These are phyloP conservation scores for Ogataea pignaliae DNA, from an alignment of 805 yeast species.

Conservation along the genomic window DNA sequence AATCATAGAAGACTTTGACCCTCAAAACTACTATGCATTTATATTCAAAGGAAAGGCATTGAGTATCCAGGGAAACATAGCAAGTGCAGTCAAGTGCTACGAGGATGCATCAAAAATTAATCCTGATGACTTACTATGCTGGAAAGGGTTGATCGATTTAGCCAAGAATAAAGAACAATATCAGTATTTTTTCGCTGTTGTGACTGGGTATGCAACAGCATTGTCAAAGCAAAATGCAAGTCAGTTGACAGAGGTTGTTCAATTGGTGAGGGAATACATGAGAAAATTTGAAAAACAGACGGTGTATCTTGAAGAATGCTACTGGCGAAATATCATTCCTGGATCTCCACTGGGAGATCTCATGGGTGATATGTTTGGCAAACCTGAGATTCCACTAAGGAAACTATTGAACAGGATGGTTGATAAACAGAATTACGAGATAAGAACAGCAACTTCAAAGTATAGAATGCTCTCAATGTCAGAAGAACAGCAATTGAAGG, in stretches of 20 bases:
- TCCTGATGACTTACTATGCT: conserved; percentile 55
- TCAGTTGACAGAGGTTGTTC: conserved; percentile 44
- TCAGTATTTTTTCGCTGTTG: conserved; percentile 41
- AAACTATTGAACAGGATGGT: conserved; percentile 35
- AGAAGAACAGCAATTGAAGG: conserved; percentile 34
- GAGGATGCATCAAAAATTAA: conserved; percentile 45
- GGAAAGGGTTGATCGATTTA: conserved; percentile 72
- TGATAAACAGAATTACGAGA: conserved; percentile 33
- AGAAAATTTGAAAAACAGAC: conserved; percentile 21
- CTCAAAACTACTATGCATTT: conserved; percentile 57
- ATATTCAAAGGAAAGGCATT: conserved; percentile 70
- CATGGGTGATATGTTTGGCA: conserved; percentile 43
- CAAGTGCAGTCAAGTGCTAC: conserved; percentile 41
- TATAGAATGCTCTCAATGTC: conserved; percentile 46
- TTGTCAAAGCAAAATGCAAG: conserved; percentile 37
- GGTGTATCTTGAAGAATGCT: conserved; percentile 39
- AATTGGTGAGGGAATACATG: conserved; percentile 43
- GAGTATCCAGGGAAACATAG: conserved; percentile 37
- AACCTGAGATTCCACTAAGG: conserved; percentile 40
- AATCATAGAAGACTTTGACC: conserved; percentile 51
- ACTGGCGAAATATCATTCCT: conserved; percentile 50
- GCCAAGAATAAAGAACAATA: conserved; percentile 35
- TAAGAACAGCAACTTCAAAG: conserved; percentile 39
- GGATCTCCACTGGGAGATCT: conserved; percentile 50
- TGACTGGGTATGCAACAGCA: conserved; percentile 40